These are phyloP conservation scores for Andrographis paniculata DNA, from an alignment of 305 asterid genomes.

Conservation along the genomic window DNA sequence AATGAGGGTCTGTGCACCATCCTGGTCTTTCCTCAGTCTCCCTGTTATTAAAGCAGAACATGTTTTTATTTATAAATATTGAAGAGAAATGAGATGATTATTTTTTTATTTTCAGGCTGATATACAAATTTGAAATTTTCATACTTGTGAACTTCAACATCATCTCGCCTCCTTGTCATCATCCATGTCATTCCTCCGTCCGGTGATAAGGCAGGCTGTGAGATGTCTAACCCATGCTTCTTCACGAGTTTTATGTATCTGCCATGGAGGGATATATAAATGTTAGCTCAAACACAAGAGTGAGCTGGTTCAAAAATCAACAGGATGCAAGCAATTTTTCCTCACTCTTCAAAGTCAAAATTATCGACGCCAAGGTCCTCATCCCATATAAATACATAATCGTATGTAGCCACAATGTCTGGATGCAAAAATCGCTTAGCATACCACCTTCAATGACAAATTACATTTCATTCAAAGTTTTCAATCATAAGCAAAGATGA, in stretches of 20 bases:
- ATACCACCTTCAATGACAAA: constrained; percentile 45
- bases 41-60: constrained; percentile 36
- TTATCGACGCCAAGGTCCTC: constrained; percentile 39
- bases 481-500: not conserved
- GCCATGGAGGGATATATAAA: no score
- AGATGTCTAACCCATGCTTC: constrained; percentile 55
- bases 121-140: no score
- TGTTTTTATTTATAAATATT: not conserved
- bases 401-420: constrained; percentile 53
- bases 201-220: constrained; percentile 60
- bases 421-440: constrained; percentile 68
- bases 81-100: constrained; percentile 7
- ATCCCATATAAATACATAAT: constrained; percentile 34
- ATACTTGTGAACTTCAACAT: constrained; percentile 60
- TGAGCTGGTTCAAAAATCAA: not conserved
- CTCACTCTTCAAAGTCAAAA: constrained; percentile 47
- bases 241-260: constrained; percentile 48
- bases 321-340: not conserved
- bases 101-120: no score
- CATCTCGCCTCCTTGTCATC: constrained; percentile 50
- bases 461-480: not conserved
- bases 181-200: constrained; percentile 60
- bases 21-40: constrained; percentile 82
- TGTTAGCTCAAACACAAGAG: no score
- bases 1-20: constrained; percentile 78